Conservation (phyloP, 78 protist species). For the Protostelium mycophagum region DNA sequence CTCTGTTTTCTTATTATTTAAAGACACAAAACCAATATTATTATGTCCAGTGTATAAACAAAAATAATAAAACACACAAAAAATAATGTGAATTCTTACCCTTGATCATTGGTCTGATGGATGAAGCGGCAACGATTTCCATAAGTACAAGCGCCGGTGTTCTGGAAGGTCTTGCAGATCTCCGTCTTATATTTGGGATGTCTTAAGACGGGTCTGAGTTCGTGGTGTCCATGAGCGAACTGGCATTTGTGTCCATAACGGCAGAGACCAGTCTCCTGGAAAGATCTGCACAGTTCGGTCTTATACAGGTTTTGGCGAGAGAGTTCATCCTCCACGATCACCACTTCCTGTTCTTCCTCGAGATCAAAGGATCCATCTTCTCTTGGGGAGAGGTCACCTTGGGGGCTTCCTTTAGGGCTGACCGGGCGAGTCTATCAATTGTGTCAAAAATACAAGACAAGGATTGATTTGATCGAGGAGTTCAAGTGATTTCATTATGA, state of each 20-base stretch:
- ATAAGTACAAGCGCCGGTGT: conserved; percentile 67
- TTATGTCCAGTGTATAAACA: too few relatives aligned
- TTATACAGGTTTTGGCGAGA: conserved; percentile 67
- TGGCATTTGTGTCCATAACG: conserved; percentile 80
- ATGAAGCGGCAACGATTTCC: conserved; percentile 75
- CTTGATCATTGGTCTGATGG: conserved; percentile 4
- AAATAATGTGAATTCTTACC: not conserved
- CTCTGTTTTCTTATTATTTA: too few relatives aligned
- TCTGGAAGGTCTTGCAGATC: conserved; percentile 71
- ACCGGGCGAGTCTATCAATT: too few relatives aligned
- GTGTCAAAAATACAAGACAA: too few relatives aligned
- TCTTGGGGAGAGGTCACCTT: not conserved
- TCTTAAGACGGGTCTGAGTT: conserved; percentile 59
- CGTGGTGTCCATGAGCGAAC: conserved; percentile 83
- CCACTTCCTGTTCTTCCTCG: not conserved
- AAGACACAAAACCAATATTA: too few relatives aligned
- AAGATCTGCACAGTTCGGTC: conserved; percentile 85
- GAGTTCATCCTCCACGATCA: conserved; percentile 37
- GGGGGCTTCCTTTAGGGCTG: not conserved
- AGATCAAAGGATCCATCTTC: too few relatives aligned
- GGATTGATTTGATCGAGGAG: too few relatives aligned
- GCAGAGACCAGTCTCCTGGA: conserved; percentile 70
- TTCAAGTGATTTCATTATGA: too few relatives aligned
- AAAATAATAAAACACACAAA: too few relatives aligned
- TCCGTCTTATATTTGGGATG: conserved; percentile 83